Evolutionary conservation across 345 rosid genomes (phyloP).

Genomic region (Jatropha curcas): DNA sequence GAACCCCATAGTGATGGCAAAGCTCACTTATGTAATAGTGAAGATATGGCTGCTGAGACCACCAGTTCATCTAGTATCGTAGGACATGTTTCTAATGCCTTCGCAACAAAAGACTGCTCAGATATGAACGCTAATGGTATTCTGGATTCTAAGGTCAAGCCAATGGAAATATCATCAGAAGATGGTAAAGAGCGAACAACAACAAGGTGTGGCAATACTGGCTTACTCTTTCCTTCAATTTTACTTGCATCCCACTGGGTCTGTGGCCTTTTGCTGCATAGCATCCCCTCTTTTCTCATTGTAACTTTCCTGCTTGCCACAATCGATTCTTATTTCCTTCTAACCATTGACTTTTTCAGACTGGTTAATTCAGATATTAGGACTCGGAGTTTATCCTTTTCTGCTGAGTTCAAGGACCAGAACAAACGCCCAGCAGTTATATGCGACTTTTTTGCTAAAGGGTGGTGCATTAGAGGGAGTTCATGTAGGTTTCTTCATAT

Average conservation of each 20-base stretch:
- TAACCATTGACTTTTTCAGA: slow-evolving; percentile 53
- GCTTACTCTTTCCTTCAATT: slow-evolving; percentile 15
- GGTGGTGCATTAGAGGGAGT: slow-evolving; percentile 81
- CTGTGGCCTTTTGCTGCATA: slow-evolving; percentile 20
- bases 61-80: slow-evolving; percentile 15
- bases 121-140: slow-evolving; percentile 23
- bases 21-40: slow-evolving; percentile 20
- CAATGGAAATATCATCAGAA: slow-evolving; percentile 26
- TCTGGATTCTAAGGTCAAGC: slow-evolving; percentile 27
- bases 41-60: slow-evolving; percentile 26
- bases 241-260: slow-evolving; percentile 17
- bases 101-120: slow-evolving; percentile 5
- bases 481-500: slow-evolving; percentile 78
- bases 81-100: slow-evolving; percentile 20
- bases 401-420: slow-evolving; percentile 32
- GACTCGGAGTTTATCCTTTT: slow-evolving; percentile 42
- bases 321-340: slow-evolving; percentile 18
- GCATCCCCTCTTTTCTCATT: slow-evolving; percentile 5
- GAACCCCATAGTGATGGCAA: slow-evolving; percentile 16
- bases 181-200: slow-evolving; percentile 31
- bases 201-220: slow-evolving; percentile 52
- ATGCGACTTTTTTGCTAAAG: slow-evolving; percentile 73
- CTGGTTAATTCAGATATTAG: slow-evolving; percentile 38
- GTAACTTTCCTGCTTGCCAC: slow-evolving; percentile 23
- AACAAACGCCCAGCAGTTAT: slow-evolving; percentile 51